Evolutionary conservation across 1,284 basidiomycete genomes (phyloP).

Genomic region (Tilletia walkeri): DNA sequence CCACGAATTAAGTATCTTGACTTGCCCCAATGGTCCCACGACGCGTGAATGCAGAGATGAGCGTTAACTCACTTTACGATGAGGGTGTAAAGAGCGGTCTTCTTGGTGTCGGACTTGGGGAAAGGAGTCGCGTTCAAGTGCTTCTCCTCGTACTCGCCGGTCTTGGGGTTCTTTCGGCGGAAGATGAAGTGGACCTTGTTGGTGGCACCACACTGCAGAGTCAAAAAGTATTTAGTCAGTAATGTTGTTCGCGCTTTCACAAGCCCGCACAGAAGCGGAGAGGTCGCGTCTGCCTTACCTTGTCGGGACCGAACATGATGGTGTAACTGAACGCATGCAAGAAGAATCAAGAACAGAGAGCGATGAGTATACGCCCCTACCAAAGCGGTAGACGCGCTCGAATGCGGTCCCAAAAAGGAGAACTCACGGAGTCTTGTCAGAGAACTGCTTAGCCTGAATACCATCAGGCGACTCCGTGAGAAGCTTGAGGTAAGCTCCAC

Average conservation of each 20-base stretch:
- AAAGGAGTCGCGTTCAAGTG: conserved; percentile 80
- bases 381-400: not conserved
- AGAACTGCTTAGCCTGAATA: conserved; percentile 50
- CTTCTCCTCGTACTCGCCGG: conserved; percentile 82
- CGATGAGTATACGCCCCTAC: not conserved
- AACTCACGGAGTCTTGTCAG: conserved; percentile 56
- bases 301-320: conserved; percentile 56
- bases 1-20: not conserved
- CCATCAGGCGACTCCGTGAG: conserved; percentile 62
- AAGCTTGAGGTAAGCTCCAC: conserved; percentile 98
- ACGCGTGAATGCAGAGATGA: not conserved
- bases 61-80: conserved; percentile 65
- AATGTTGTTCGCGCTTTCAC: conserved; percentile 12
- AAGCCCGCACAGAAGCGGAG: not conserved
- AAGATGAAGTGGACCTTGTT: conserved; percentile 56
- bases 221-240: conserved; percentile 14
- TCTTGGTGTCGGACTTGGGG: conserved; percentile 61
- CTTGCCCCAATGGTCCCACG: not conserved
- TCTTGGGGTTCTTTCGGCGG: conserved; percentile 53
- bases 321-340: conserved; percentile 35
- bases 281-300: conserved; percentile 23
- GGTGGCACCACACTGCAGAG: conserved; percentile 43
- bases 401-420: not conserved
- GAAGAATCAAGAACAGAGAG: not conserved
- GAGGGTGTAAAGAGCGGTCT: conserved; percentile 53